These are phyloP conservation scores for Pleurotus giganteus DNA, from an alignment of 768 basidiomycete species.

Conservation along the genomic window DNA sequence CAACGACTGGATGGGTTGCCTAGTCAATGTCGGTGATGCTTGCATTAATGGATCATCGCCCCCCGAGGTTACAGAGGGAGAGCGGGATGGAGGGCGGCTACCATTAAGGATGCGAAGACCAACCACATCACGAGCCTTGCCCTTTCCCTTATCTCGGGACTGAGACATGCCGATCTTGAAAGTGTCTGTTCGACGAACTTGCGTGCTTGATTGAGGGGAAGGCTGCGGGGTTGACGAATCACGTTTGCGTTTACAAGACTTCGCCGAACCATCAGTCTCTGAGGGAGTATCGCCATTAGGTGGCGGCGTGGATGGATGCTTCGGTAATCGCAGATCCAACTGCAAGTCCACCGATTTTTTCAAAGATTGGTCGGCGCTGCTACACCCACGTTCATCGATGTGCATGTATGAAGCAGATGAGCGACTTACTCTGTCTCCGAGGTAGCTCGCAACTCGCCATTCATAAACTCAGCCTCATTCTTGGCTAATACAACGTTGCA, in stretches of 20 bases:
- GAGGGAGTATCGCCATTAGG: neutral
- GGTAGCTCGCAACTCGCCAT: too few relatives aligned
- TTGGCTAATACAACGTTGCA: too few relatives aligned
- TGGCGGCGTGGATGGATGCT: neutral
- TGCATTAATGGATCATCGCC: slow-evolving; percentile 26
- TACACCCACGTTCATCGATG: too few relatives aligned
- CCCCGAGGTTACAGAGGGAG: slow-evolving; percentile 50
- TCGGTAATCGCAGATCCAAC: too few relatives aligned
- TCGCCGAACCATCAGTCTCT: neutral
- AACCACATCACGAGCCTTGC: slow-evolving; percentile 23
- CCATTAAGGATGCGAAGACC: slow-evolving; percentile 32
- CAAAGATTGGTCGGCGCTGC: too few relatives aligned
- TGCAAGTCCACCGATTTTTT: too few relatives aligned
- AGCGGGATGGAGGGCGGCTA: slow-evolving; percentile 34
- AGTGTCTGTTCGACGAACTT: neutral
- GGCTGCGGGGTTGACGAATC: neutral
- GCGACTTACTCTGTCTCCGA: too few relatives aligned
- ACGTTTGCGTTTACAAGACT: slow-evolving; percentile 2
- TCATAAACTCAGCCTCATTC: too few relatives aligned
- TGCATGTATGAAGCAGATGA: too few relatives aligned
- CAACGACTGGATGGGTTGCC: neutral
- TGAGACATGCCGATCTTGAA: neutral
- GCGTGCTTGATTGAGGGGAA: neutral
- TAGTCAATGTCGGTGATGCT: slow-evolving; percentile 28
- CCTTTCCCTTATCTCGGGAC: slow-evolving; percentile 30